These are phyloP conservation scores for Colletotrichum navitas DNA, from an alignment of 2,329 filamentous ascomycete species.

Conservation along the genomic window DNA sequence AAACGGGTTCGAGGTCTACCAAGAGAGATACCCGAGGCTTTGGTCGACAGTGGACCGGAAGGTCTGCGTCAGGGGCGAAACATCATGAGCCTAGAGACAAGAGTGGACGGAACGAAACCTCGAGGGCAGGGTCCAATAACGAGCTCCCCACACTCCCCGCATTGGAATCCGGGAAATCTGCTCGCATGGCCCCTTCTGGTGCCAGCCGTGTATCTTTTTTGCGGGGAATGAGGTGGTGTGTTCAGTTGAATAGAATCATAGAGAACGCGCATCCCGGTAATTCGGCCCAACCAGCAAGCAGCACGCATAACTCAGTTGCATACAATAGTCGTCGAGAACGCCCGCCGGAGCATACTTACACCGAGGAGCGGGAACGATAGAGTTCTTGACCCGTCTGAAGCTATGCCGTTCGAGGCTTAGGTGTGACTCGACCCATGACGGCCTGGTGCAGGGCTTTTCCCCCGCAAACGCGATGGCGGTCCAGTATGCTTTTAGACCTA, in stretches of 20 bases:
- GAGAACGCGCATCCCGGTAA: conserved; percentile 16
- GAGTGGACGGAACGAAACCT: background rate
- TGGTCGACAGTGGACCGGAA: conserved; percentile 25
- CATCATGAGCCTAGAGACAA: background rate
- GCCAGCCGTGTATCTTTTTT: too few relatives aligned
- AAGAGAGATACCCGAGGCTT: conserved; percentile 20
- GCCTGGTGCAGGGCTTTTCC: conserved; percentile 28
- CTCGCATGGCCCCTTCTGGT: background rate
- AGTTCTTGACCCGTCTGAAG: conserved; percentile 28
- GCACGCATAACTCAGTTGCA: background rate
- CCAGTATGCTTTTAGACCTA: conserved; percentile 7
- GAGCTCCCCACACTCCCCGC: conserved; percentile 13
- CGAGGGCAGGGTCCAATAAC: background rate
- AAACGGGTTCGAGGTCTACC: conserved; percentile 1
- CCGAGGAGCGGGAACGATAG: conserved; percentile 1
- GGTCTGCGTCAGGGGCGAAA: conserved; percentile 23
- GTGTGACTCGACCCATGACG: conserved; percentile 33
- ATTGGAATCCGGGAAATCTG: conserved; percentile 20
- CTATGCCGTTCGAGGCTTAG: conserved; percentile 23
- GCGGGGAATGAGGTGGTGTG: background rate
- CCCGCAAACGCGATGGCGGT: conserved; percentile 32
- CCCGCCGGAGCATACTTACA: background rate
- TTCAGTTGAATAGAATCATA: background rate
- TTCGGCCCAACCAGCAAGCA: background rate
- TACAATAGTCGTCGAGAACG: background rate